phyloP scores from a whole-genome alignment of 306 rosid species.

The Heteromeles arbutifolia region DNA sequence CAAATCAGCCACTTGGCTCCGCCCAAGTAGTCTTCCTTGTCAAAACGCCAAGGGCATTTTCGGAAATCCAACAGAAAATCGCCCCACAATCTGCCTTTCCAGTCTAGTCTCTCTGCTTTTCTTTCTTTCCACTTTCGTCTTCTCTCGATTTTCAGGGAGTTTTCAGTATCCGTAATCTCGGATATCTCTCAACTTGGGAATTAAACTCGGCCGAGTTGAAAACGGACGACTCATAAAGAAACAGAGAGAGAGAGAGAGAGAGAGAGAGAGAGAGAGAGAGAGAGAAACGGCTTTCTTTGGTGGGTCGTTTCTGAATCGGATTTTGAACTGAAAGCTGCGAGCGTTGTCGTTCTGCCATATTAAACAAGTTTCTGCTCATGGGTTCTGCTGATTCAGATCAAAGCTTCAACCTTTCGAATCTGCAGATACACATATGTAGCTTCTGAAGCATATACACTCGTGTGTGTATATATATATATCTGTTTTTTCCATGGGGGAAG shows the following conservation, averaged over 20 bases:
- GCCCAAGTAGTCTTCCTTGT: conserved; percentile 19
- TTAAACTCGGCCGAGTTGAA: background rate
- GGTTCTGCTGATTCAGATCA: conserved; percentile 31
- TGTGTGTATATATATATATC: too few relatives aligned
- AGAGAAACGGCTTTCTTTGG: conserved; percentile 7
- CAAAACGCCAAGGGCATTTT: conserved; percentile 39
- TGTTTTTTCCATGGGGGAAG: conserved; percentile 38
- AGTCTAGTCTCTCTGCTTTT: too few relatives aligned
- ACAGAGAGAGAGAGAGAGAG: background rate
- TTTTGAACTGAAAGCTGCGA: conserved; percentile 7
- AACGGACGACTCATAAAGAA: background rate
- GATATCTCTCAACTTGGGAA: background rate
- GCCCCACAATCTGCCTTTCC: background rate
- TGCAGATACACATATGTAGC: conserved; percentile 2
- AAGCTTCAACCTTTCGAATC: background rate
- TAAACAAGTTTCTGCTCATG: conserved; percentile 16
- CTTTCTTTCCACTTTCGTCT: background rate
- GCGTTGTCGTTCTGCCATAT: background rate
- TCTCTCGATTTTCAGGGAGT: conserved; percentile 5
- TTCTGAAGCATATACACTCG: background rate
- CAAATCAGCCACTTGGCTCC: conserved; percentile 40
- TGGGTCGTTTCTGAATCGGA: conserved; percentile 18
- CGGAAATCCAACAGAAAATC: conserved; percentile 1
- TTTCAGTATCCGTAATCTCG: background rate
- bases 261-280: background rate